Conservation (phyloP, 139 green algal species). For the Pedinophyceae sp. region DNA sequence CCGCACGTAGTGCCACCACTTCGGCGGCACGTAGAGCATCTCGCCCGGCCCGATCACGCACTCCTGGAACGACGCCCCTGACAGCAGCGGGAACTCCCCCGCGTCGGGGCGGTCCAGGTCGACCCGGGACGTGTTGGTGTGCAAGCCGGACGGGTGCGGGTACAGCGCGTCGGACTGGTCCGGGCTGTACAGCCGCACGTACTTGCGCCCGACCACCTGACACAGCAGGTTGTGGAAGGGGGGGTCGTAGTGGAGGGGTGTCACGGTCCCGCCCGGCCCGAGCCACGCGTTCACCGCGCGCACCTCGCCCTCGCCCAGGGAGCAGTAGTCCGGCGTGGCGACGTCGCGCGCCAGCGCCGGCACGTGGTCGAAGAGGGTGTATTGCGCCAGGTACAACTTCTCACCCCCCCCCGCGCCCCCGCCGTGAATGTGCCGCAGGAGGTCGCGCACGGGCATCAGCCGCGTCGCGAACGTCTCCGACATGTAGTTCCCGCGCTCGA, state of each 20-base stretch:
- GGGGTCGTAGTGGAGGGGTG: slow-evolving; percentile 75
- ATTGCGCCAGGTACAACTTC: slow-evolving; percentile 71
- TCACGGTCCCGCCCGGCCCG: slow-evolving; percentile 67
- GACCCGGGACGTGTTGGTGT: slow-evolving; percentile 36
- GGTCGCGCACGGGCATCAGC: not conserved
- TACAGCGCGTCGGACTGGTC: slow-evolving; percentile 26
- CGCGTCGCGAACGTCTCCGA: not conserved
- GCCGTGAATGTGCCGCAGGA: not conserved
- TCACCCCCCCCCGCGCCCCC: not conserved
- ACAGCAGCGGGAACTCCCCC: slow-evolving; percentile 25
- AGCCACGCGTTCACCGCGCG: slow-evolving; percentile 78
- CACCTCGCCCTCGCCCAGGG: slow-evolving; percentile 29
- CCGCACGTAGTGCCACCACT: slow-evolving; percentile 84
- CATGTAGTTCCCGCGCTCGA: slow-evolving; percentile 41
- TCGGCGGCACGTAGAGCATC: slow-evolving; percentile 72
- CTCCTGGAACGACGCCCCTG: slow-evolving; percentile 29
- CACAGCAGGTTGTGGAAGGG: slow-evolving; percentile 79
- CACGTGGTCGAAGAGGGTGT: slow-evolving; percentile 72
- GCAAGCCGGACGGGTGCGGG: slow-evolving; percentile 30
- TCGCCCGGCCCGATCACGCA: slow-evolving; percentile 52
- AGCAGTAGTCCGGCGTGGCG: slow-evolving; percentile 60
- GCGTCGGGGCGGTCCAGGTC: slow-evolving; percentile 9
- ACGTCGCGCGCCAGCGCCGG: slow-evolving; percentile 65
- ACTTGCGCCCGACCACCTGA: slow-evolving; percentile 81
- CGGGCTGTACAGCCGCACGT: slow-evolving; percentile 73